phyloP scores from a whole-genome alignment of 2,329 filamentous ascomycete species.

The Dothistroma pini region DNA sequence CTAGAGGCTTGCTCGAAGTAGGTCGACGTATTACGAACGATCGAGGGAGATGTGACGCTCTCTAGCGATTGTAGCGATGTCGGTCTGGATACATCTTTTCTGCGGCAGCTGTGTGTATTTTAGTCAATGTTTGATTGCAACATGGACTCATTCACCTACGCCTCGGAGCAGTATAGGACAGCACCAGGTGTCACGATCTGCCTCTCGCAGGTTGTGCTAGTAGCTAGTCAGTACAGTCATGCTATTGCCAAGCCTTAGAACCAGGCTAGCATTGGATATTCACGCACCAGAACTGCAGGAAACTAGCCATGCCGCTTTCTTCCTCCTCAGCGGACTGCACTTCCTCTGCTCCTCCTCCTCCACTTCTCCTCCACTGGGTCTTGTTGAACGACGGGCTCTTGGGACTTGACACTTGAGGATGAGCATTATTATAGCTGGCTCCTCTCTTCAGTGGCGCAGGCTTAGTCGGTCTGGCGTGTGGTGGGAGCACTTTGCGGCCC shows the following conservation, averaged over 20 bases:
- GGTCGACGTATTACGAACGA: slow-evolving; percentile 19
- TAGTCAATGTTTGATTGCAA: slow-evolving; percentile 1
- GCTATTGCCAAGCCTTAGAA: background rate
- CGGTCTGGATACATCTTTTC: slow-evolving; percentile 37
- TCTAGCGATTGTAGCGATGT: slow-evolving; percentile 22
- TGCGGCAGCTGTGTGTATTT: slow-evolving; percentile 41
- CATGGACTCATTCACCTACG: slow-evolving; percentile 43
- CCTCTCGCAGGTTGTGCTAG: slow-evolving; percentile 61
- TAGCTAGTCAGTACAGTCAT: slow-evolving; percentile 9
- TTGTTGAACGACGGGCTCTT: slow-evolving; percentile 11
- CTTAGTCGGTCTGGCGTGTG: slow-evolving; percentile 26
- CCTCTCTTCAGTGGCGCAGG: slow-evolving; percentile 24
- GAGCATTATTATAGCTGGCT: slow-evolving; percentile 25
- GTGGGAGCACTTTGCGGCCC: slow-evolving; percentile 26
- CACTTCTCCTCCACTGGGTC: slow-evolving; percentile 22
- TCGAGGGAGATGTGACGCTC: slow-evolving; percentile 28
- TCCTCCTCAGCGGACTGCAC: slow-evolving; percentile 36
- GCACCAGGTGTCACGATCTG: slow-evolving; percentile 61
- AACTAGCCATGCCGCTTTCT: slow-evolving; percentile 51
- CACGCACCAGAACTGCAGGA: slow-evolving; percentile 52
- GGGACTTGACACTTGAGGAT: slow-evolving; percentile 14
- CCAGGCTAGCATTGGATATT: background rate
- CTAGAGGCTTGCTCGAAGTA: slow-evolving; percentile 26
- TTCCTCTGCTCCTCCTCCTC: slow-evolving; percentile 12
- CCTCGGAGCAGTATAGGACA: slow-evolving; percentile 62